Evolutionary conservation across 2,329 filamentous ascomycete genomes (phyloP).

Genomic region (Alternaria brassicicola): DNA sequence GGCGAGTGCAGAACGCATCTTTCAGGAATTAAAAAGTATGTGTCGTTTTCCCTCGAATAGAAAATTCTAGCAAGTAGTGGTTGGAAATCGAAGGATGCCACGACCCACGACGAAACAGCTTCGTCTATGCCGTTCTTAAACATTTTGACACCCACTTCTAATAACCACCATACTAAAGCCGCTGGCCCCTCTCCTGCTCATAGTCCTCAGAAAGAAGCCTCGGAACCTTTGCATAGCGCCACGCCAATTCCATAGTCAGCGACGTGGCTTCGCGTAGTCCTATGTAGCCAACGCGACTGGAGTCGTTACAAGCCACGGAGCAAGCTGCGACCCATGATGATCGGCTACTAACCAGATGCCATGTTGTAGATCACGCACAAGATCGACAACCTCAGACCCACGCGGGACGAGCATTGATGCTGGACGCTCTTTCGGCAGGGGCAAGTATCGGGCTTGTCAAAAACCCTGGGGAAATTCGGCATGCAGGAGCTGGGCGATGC

Average conservation of each 20-base stretch:
- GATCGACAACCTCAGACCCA: constrained; percentile 1
- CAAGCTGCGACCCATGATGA: not conserved
- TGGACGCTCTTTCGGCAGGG: not conserved
- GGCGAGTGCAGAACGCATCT: not conserved
- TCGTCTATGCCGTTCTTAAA: not conserved
- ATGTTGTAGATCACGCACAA: not conserved
- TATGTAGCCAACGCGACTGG: not conserved
- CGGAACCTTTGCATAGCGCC: not conserved
- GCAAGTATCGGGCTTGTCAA: not conserved
- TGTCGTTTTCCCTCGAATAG: not conserved
- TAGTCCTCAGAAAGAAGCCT: not conserved
- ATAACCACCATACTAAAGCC: not conserved
- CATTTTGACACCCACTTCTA: not conserved
- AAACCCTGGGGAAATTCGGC: not conserved
- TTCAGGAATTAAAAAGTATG: not conserved
- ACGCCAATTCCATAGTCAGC: not conserved
- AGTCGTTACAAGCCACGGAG: too few species aligned
- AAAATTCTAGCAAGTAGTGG: not conserved
- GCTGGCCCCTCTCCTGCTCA: not conserved
- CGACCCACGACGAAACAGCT: not conserved
- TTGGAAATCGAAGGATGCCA: too few species aligned
- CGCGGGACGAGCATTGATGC: not conserved
- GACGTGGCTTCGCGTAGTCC: too few species aligned
- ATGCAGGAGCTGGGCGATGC: not conserved
- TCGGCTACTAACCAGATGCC: not conserved